Percentiles rank a stretch among this genome's conserved stretches.
Conservation (phyloP, 805 yeast genomes). For the Saccharomycopsis sp. region DNA sequence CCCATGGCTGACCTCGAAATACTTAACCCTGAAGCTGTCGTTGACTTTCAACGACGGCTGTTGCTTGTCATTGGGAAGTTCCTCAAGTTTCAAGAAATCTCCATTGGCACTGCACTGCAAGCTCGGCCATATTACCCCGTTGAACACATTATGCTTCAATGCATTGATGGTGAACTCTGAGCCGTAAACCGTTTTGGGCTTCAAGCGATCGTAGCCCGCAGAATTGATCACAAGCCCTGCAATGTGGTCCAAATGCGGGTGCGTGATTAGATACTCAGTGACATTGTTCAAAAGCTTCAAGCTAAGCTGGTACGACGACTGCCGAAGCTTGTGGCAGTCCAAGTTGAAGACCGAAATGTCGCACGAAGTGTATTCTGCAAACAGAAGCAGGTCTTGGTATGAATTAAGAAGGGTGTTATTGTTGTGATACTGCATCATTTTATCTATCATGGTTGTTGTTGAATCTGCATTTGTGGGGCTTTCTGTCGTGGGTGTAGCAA, state of each 20-base stretch:
- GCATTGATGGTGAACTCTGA: conserved; percentile 42
- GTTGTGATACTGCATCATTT: too few relatives aligned
- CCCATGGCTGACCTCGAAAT: conserved; percentile 36
- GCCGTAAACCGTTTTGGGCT: conserved; percentile 43
- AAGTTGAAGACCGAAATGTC: conserved; percentile 26
- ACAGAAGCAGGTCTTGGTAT: conserved; percentile 29
- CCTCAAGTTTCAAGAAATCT: conserved; percentile 25
- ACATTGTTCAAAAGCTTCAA: conserved; percentile 30
- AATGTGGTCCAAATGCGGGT: conserved; percentile 80
- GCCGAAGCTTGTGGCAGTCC: conserved; percentile 2
- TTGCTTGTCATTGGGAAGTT: not conserved
- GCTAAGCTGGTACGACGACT: conserved; percentile 28
- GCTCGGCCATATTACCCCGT: conserved; percentile 77
- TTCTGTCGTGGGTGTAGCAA: too few relatives aligned
- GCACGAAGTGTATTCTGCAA: conserved; percentile 26
- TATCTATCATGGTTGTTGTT: too few relatives aligned
- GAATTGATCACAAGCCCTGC: conserved; percentile 62
- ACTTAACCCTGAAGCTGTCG: conserved; percentile 24
- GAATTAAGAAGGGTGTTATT: conserved; percentile 22
- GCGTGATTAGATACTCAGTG: conserved; percentile 52
- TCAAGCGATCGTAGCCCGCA: conserved; percentile 37
- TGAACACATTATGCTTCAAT: conserved; percentile 51
- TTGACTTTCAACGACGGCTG: conserved; percentile 10
- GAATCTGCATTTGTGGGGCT: too few relatives aligned
- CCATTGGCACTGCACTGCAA: conserved; percentile 27